phyloP scores from a whole-genome alignment of 345 rosid genomes.

The Brassica napus region DNA sequence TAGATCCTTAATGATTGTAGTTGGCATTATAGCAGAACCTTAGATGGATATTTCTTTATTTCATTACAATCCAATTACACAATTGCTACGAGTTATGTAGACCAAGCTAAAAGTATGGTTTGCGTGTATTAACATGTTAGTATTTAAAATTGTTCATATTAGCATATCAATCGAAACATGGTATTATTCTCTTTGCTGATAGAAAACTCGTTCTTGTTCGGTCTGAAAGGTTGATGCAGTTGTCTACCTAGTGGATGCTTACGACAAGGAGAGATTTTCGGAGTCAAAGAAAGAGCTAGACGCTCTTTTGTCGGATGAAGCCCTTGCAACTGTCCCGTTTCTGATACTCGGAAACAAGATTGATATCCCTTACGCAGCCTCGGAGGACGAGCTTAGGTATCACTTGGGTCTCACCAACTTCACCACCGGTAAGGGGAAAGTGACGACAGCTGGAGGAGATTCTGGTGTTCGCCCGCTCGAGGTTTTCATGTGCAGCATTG shows the following conservation, averaged over 20 bases:
- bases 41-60: too few species aligned
- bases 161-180: background rate
- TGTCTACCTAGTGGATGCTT: constrained; percentile 70
- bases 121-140: background rate
- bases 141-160: background rate
- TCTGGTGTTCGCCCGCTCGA: constrained; percentile 64
- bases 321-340: constrained; percentile 40
- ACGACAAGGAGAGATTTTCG: constrained; percentile 64
- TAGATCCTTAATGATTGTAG: too few species aligned
- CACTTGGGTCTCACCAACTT: constrained; percentile 68
- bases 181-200: background rate
- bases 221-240: constrained; percentile 66
- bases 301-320: constrained; percentile 66
- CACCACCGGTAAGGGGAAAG: constrained; percentile 76
- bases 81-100: too few species aligned
- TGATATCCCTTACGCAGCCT: constrained; percentile 71
- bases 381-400: constrained; percentile 67
- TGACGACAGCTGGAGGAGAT: constrained; percentile 43
- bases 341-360: constrained; percentile 35
- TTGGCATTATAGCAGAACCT: too few species aligned
- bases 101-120: too few species aligned
- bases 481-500: constrained; percentile 79
- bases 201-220: background rate
- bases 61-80: too few species aligned
- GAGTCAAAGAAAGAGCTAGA: constrained; percentile 70